Percentiles rank a stretch among this genome's conserved stretches.
phyloP scores from a whole-genome alignment of 305 asterid genomes.

The Fraxinus baroniana region DNA sequence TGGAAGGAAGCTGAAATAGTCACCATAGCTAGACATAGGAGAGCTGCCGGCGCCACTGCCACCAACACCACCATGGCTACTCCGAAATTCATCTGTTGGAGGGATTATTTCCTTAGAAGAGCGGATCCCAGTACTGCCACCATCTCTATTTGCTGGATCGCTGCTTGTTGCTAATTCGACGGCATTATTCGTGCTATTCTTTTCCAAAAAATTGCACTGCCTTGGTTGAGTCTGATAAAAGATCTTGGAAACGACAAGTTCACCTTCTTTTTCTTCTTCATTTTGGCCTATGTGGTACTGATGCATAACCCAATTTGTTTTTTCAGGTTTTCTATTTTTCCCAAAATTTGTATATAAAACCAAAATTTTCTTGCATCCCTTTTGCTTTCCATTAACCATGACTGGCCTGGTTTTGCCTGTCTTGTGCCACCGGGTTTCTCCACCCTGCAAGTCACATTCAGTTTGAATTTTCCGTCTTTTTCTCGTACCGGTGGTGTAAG shows the following conservation, averaged over 20 bases:
- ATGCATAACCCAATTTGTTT: slow-evolving; percentile 99
- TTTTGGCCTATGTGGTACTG: slow-evolving; percentile 93
- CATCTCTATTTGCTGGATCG: slow-evolving; percentile 26
- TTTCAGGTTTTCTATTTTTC: slow-evolving; percentile 90
- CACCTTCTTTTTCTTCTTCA: slow-evolving; percentile 97
- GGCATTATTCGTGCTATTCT: slow-evolving; percentile 16
- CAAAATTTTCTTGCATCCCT: slow-evolving; percentile 93
- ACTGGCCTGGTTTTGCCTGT: slow-evolving; percentile 98
- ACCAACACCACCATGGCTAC: slow-evolving; percentile 12
- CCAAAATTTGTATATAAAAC: slow-evolving; percentile 94
- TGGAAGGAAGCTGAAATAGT: slow-evolving; percentile 67
- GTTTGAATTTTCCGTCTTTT: slow-evolving; percentile 88
- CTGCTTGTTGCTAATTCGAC: slow-evolving; percentile 13
- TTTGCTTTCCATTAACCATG: slow-evolving; percentile 82
- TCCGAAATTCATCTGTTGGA: slow-evolving; percentile 51
- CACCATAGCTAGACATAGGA: slow-evolving; percentile 46
- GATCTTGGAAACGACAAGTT: slow-evolving; percentile 93
- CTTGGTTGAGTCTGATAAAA: slow-evolving; percentile 98
- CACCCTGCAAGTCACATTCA: slow-evolving; percentile 85
- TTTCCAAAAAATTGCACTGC: slow-evolving; percentile 84
- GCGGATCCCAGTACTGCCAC: slow-evolving; percentile 50
- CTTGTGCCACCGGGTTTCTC: slow-evolving; percentile 99
- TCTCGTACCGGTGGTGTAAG: slow-evolving; percentile 95
- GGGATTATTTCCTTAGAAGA: slow-evolving; percentile 50
- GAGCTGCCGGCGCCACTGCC: slow-evolving; percentile 27